Percentiles rank a stretch among this genome's conserved stretches.
These are phyloP conservation scores for Elsinoe fawcettii DNA, from an alignment of 2,329 filamentous ascomycete species.

Conservation along the genomic window DNA sequence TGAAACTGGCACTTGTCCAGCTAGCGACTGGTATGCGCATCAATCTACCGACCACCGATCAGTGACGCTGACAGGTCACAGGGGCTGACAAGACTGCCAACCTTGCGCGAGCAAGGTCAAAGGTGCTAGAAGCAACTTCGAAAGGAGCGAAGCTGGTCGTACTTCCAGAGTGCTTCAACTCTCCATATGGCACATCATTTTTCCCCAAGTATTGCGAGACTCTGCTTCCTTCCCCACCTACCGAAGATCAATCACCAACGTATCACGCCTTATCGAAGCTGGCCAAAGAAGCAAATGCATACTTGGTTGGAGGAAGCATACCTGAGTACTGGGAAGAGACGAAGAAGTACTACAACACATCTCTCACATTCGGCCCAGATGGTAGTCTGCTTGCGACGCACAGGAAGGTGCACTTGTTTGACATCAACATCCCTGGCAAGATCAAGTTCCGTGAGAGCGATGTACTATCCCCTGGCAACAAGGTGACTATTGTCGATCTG, in stretches of 20 bases:
- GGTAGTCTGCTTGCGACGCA: conserved; percentile 80
- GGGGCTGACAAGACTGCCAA: conserved; percentile 73
- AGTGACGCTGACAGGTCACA: conserved; percentile 1
- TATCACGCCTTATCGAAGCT: conserved; percentile 77
- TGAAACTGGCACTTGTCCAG: conserved; percentile 77
- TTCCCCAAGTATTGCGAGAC: conserved; percentile 90
- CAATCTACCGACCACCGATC: not conserved
- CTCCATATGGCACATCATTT: conserved; percentile 83
- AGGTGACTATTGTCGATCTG: conserved; percentile 76
- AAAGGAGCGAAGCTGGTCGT: conserved; percentile 79
- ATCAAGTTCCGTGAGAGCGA: conserved; percentile 89
- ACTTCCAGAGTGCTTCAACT: conserved; percentile 98
- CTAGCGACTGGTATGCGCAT: conserved; percentile 55
- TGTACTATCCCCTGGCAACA: conserved; percentile 76
- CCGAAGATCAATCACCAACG: conserved; percentile 63
- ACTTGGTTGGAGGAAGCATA: conserved; percentile 85
- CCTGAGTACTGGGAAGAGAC: conserved; percentile 64
- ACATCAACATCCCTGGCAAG: conserved; percentile 94
- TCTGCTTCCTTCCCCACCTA: conserved; percentile 69
- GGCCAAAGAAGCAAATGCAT: conserved; percentile 69
- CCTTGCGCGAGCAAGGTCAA: conserved; percentile 68
- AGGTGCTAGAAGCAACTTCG: conserved; percentile 72
- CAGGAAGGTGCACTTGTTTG: conserved; percentile 92
- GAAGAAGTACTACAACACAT: conserved; percentile 84
- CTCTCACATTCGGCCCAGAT: conserved; percentile 68